phyloP scores from a whole-genome alignment of 2,329 filamentous ascomycete species.

The Fusarium xyrophilum region DNA sequence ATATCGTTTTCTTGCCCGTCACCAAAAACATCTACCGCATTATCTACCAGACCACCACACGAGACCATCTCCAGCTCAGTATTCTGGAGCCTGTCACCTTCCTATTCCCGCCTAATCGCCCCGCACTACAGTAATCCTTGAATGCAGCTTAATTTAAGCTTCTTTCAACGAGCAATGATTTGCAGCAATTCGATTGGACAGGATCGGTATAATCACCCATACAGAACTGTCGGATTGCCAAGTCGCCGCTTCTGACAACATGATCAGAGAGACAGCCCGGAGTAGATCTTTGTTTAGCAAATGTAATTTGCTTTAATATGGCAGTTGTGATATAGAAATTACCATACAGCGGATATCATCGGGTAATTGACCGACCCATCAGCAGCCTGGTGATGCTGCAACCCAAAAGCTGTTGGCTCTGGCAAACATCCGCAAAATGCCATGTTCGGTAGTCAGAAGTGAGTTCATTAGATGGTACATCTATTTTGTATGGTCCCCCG shows the following conservation, averaged over 20 bases:
- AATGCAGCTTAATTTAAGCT: conserved; percentile 36
- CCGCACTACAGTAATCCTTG: conserved; percentile 21
- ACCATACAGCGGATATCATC: neutral
- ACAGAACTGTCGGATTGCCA: neutral
- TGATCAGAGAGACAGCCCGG: neutral
- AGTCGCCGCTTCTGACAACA: neutral
- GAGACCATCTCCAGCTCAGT: neutral
- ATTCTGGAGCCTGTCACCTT: conserved; percentile 30
- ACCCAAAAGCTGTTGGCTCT: neutral
- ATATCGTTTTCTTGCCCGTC: neutral
- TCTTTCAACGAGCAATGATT: conserved; percentile 15
- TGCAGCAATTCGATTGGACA: conserved; percentile 3
- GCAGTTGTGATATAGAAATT: neutral
- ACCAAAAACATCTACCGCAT: neutral
- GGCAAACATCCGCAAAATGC: too few species aligned
- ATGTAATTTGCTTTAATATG: neutral
- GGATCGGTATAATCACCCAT: neutral
- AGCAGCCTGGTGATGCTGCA: neutral
- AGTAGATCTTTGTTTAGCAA: neutral
- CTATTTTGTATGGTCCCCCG: neutral
- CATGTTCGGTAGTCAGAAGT: neutral
- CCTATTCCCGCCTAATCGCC: conserved; percentile 28
- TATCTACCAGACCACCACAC: conserved; percentile 2
- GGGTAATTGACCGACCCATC: neutral
- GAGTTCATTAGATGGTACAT: neutral